A percentile compares a stretch with the other conserved stretches of the same genome.
These are phyloP conservation scores for Teratosphaeria viscida DNA, from an alignment of 2,329 filamentous ascomycete genomes.

Conservation along the genomic window DNA sequence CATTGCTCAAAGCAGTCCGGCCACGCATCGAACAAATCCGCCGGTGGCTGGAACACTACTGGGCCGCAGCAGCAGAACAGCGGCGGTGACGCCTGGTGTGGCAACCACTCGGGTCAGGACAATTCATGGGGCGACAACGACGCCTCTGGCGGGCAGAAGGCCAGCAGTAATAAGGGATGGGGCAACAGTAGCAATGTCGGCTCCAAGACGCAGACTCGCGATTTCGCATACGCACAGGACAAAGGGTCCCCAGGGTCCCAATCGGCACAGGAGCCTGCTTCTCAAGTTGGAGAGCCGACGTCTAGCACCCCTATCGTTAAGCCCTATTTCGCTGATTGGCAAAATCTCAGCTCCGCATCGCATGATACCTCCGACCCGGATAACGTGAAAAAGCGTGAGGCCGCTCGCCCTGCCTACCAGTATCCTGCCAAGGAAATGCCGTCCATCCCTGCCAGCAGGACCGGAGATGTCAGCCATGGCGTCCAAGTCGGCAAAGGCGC, in stretches of 20 bases:
- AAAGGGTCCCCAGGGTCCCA: not conserved
- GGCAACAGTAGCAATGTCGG: not conserved
- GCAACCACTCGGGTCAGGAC: not conserved
- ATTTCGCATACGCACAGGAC: not conserved
- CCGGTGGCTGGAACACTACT: not conserved
- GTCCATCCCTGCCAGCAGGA: constrained; percentile 10
- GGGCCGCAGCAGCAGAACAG: not conserved
- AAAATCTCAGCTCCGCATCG: constrained; percentile 1
- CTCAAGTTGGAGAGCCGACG: not conserved
- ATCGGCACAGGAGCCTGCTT: not conserved
- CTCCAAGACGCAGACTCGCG: not conserved
- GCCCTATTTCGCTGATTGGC: constrained; percentile 25
- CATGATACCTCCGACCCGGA: constrained; percentile 1
- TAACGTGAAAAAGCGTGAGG: constrained; percentile 4
- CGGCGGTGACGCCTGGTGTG: not conserved
- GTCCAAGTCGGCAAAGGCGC: constrained; percentile 25
- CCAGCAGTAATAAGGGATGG: not conserved
- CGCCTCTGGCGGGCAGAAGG: not conserved
- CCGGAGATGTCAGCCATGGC: constrained; percentile 13
- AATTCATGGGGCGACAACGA: not conserved
- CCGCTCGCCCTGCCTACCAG: constrained; percentile 16
- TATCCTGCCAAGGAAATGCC: constrained; percentile 24
- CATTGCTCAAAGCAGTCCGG: not conserved
- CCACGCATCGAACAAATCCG: not conserved
- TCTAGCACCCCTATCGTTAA: constrained; percentile 11